Evolutionary conservation across 148 eudicot species (phyloP).

Genomic region (Fagopyrum homotropicum): DNA sequence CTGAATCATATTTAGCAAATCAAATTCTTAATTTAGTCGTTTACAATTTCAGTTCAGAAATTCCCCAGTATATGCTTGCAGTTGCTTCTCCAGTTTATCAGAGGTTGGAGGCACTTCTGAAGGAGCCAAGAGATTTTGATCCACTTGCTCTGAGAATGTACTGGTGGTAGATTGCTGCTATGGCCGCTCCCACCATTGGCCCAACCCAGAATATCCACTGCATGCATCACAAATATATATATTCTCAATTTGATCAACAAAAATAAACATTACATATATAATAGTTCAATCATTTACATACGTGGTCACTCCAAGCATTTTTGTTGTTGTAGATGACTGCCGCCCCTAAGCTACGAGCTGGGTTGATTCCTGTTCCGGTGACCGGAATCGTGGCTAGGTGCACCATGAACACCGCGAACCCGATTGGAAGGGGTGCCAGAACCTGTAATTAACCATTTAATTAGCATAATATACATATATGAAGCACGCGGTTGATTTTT

Average conservation of each 20-base stretch:
- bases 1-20: no score
- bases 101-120: slow-evolving; percentile 18
- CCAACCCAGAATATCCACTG: slow-evolving; percentile 60
- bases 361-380: slow-evolving; percentile 22
- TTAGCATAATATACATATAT: no score
- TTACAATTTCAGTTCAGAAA: no score
- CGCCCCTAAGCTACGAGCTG: slow-evolving; percentile 22
- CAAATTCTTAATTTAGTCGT: no score
- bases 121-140: slow-evolving; percentile 39
- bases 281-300: background rate
- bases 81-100: background rate
- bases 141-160: slow-evolving; percentile 30
- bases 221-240: slow-evolving; percentile 8
- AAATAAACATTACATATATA: background rate
- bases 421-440: slow-evolving; percentile 24
- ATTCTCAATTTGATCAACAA: background rate
- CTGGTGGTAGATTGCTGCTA: slow-evolving; percentile 46
- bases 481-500: no score
- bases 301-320: slow-evolving; percentile 18
- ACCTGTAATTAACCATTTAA: background rate
- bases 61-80: no score
- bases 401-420: slow-evolving; percentile 21
- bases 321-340: slow-evolving; percentile 23
- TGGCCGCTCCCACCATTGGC: slow-evolving; percentile 46
- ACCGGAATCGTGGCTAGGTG: slow-evolving; percentile 22